These are phyloP conservation scores for Acarospora socialis DNA, from an alignment of 2,329 filamentous ascomycete species.

Conservation along the genomic window DNA sequence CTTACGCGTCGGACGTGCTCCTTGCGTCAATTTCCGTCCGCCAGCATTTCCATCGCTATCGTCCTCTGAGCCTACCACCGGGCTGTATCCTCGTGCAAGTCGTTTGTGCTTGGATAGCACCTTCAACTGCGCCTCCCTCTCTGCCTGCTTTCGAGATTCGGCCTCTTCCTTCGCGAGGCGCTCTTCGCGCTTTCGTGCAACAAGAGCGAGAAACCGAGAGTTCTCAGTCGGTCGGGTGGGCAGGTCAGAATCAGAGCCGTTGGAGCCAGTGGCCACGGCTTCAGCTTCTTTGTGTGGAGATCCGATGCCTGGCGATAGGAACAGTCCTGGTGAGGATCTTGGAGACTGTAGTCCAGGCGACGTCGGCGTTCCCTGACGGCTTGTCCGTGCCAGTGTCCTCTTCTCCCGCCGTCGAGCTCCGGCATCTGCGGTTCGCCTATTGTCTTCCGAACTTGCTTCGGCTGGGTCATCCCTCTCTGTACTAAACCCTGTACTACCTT, in stretches of 20 bases:
- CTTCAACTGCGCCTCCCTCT: conserved; percentile 22
- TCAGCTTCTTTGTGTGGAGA: conserved; percentile 16
- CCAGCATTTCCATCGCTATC: conserved; percentile 48
- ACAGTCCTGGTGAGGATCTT: conserved; percentile 24
- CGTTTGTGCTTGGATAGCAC: conserved; percentile 18
- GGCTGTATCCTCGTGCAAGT: conserved; percentile 13
- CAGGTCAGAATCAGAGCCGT: conserved; percentile 18
- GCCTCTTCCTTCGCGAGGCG: conserved; percentile 51
- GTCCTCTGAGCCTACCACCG: conserved; percentile 28
- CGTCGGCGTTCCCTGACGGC: too few relatives aligned
- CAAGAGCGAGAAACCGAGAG: conserved; percentile 54
- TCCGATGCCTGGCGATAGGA: conserved; percentile 24
- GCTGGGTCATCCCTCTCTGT: conserved; percentile 7
- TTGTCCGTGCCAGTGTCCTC: too few relatives aligned
- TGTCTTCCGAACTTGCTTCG: too few relatives aligned
- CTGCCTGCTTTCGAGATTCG: conserved; percentile 28
- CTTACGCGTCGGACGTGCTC: conserved; percentile 57
- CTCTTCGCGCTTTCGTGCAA: conserved; percentile 60
- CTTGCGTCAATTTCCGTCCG: conserved; percentile 53
- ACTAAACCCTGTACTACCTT: conserved; percentile 8
- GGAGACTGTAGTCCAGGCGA: too few relatives aligned
- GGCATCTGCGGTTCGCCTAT: too few relatives aligned
- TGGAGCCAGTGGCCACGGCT: conserved; percentile 20
- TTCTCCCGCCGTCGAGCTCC: too few relatives aligned
- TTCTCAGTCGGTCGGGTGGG: conserved; percentile 27